These are phyloP conservation scores for Curvularia lunata DNA, from an alignment of 2,329 filamentous ascomycete genomes.

Conservation along the genomic window DNA sequence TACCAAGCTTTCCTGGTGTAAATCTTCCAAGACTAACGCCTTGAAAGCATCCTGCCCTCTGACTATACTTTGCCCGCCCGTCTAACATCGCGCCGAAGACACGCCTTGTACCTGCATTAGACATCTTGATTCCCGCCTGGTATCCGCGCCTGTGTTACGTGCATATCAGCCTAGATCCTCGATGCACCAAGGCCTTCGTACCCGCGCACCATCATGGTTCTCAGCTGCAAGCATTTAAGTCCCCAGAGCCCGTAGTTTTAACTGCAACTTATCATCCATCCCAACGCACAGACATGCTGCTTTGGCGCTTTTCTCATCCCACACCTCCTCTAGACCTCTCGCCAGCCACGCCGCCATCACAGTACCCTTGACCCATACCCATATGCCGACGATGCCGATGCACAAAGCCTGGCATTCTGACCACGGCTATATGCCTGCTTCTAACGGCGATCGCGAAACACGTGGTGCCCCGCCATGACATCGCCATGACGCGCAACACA, in stretches of 20 bases:
- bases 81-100: slow-evolving; percentile 1
- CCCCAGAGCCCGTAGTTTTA: slow-evolving; percentile 2
- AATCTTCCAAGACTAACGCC: too few species aligned
- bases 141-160: slow-evolving; percentile 1
- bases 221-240: slow-evolving; percentile 23
- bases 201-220: slow-evolving; percentile 29
- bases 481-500: slow-evolving; percentile 34
- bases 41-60: too few species aligned
- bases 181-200: background rate
- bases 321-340: background rate
- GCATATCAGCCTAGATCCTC: background rate
- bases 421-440: slow-evolving; percentile 19
- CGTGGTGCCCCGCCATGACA: slow-evolving; percentile 32
- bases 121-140: background rate
- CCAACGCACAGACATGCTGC: background rate
- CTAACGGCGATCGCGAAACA: slow-evolving; percentile 18
- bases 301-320: background rate
- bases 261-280: background rate
- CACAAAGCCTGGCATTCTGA: slow-evolving; percentile 9
- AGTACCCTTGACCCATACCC: background rate
- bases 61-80: too few species aligned
- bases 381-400: slow-evolving; percentile 15
- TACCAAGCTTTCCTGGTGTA: background rate
- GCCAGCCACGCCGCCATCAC: slow-evolving; percentile 7
- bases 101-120: slow-evolving; percentile 16